Base-by-base conservation (phyloP, 2,329 filamentous ascomycete genomes). In the Colletotrichum tropicale region DNA sequence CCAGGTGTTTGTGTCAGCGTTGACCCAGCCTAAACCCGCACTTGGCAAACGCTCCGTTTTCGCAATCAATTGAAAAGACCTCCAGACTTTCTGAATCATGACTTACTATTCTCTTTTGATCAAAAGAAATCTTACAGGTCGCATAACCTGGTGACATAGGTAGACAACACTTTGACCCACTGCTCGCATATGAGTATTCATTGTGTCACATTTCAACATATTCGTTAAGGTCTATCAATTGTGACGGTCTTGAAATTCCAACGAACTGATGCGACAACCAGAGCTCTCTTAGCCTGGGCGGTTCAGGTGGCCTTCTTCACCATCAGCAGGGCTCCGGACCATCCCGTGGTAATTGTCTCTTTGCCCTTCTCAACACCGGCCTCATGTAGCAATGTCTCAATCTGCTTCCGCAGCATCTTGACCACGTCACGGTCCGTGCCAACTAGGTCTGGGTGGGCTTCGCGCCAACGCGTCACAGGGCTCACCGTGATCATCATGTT, bases 391-490 rank as follows among this genome's bases (percentile, higher is more conserved):
- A 83, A 68, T 9, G 48, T 71, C 73, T 82, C 82, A 6, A 84
- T 76, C 10, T 79, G 69, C 36, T 76, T 74, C 8, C 81, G 78
- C 60, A 82, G 78, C n/a, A 80, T 77, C 52, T 76, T 83, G 8
- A 86, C 78, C 21, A 84, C 79, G 71, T 86, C 87, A 1, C 80
- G 61, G 12, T 88, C 87, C 1, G 86, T 88, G 1, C 84, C 83
- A 0, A 81, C 83, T 0, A 78, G 76, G 0, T 86, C 85, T 0
- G 86, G 85, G 76, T 90, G 78, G 0, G 86, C 87, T 78, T 88
- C 80, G 12, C 86, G 81, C 87, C 88, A 89, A 55, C 88, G 81
- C 1, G 82, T 82, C 2, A 87, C 80, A 0, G 83, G 81, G 73
- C 87, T 89, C 5, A 80, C 72, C 0, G 87, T 88, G 1, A 79